Base-by-base conservation (phyloP, 1,284 basidiomycete genomes). In the Paramarasmius palmivorus region DNA sequence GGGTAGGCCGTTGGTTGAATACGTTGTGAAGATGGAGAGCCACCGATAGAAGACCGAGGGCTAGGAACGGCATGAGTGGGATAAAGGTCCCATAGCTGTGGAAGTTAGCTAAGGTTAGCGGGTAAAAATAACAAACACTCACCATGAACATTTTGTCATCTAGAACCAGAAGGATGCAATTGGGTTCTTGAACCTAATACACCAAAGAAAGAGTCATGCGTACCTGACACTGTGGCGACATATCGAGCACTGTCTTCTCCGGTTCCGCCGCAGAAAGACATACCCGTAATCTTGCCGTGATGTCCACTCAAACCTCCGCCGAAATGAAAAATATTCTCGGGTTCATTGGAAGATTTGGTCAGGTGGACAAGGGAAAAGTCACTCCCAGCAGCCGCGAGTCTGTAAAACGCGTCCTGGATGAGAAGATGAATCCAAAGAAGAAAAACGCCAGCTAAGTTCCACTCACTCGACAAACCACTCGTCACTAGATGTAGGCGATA, bases 131-230 rank as follows among this genome's bases (percentile, higher is more conserved):
- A n/a, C n/a, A n/a, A n/a, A n/a, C n/a, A n/a, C n/a, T n/a, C 14
- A 92, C 82, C 81, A 92, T 86, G 45, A 92, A 76, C 76, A 86
- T 86, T 64, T 83, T 88, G 69, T 92, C 89, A 60, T 90, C 89
- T 90, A 56, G 12, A 36, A 20, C 8, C 10, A 5, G 37, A 20
- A 15, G 26, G 29, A 2, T 15, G 37, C 48, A 29, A n/a, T 41
- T 38, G 17, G 19, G 35, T 40, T 36, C 20, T 22, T 25, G 36
- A 38, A 20, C 29, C 32, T 4, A 44, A 2, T 34, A 41, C 19
- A 40, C 12, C 51, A 20, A 41, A 25, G 34, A 15, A 37, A 50
- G 39, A 23, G 44, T 6, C 35, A 36, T 12, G 66, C 74, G 56
- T 59, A 84, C 89, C 89, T 47, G 88, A 88, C 20, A 90, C 87